A percentile compares a stretch with the other conserved stretches of the same genome.
Conservation (phyloP, 169 alveolate genomes). For the Sarcocystis neurona region DNA sequence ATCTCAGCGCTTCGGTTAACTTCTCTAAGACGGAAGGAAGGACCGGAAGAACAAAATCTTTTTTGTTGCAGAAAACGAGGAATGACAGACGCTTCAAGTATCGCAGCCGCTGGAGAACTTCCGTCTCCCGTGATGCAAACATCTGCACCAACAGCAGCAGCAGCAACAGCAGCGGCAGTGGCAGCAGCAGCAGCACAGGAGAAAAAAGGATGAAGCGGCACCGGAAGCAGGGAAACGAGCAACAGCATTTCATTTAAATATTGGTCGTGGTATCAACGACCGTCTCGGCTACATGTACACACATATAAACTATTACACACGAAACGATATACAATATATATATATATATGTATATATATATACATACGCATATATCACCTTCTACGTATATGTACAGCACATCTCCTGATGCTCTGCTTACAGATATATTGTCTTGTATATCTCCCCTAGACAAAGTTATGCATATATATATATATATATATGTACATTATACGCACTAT, state of each 20-base stretch:
- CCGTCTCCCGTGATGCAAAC: constrained; percentile 69
- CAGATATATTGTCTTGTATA: too few relatives aligned
- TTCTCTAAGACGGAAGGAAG: constrained; percentile 75
- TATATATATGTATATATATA: too few relatives aligned
- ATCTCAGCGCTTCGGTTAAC: constrained; percentile 71
- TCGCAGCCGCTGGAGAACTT: constrained; percentile 49
- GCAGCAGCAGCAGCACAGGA: background rate
- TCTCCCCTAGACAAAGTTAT: background rate
- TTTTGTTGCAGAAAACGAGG: constrained; percentile 75
- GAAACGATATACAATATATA: background rate
- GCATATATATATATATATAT: constrained; percentile 1
- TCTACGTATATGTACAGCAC: background rate
- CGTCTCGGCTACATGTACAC: background rate
- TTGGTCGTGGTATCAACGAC: background rate
- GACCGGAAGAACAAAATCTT: constrained; percentile 71
- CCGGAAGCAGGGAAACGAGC: background rate
- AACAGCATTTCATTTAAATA: background rate
- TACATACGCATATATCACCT: background rate
- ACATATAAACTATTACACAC: too few relatives aligned
- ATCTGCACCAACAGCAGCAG: constrained; percentile 38
- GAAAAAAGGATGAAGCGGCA: background rate
- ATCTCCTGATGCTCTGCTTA: background rate
- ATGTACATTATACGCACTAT: background rate
- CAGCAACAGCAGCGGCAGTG: background rate
- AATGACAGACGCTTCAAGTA: constrained; percentile 73